Evolutionary conservation across 1,284 basidiomycete genomes (phyloP).

Genomic region (Anthracocystis panici-leucophaei): DNA sequence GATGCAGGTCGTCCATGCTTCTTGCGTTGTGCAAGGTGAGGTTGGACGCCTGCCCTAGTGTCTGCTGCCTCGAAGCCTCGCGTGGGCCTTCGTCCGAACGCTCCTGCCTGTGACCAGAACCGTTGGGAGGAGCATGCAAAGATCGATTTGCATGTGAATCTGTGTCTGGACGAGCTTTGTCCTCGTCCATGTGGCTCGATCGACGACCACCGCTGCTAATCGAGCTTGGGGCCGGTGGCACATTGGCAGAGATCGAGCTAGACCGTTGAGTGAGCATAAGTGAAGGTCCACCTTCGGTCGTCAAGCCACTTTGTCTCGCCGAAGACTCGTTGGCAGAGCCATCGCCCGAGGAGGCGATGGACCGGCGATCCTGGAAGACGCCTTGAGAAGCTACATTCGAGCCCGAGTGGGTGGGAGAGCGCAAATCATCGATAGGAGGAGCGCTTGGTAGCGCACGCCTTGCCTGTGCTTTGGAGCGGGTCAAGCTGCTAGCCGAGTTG

Average conservation of each 20-base stretch:
- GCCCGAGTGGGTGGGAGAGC: slow-evolving; percentile 31
- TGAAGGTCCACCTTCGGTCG: slow-evolving; percentile 20
- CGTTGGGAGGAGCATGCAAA: slow-evolving; percentile 15
- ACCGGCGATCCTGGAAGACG: slow-evolving; percentile 34
- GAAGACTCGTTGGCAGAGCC: slow-evolving; percentile 29
- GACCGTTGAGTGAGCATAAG: slow-evolving; percentile 32
- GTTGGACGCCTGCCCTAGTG: slow-evolving; percentile 4
- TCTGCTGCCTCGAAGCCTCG: slow-evolving; percentile 9
- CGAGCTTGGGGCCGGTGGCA: slow-evolving; percentile 8
- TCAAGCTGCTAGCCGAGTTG: slow-evolving; percentile 48
- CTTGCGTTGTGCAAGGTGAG: slow-evolving; percentile 47
- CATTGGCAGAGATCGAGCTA: slow-evolving; percentile 22
- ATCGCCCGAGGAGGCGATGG: slow-evolving; percentile 43
- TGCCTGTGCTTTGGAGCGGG: slow-evolving; percentile 49
- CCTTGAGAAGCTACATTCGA: slow-evolving; percentile 4
- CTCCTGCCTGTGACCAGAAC: slow-evolving; percentile 29
- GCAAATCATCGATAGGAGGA: slow-evolving; percentile 38
- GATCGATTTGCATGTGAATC: slow-evolving; percentile 12
- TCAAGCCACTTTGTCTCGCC: slow-evolving; percentile 18
- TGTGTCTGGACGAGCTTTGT: slow-evolving; percentile 14
- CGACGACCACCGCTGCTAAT: slow-evolving; percentile 12
- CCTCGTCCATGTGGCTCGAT: slow-evolving; percentile 25
- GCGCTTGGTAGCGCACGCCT: slow-evolving; percentile 48
- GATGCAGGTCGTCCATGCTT: slow-evolving; percentile 55
- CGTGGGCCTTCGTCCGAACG: slow-evolving; percentile 33